phyloP scores from a whole-genome alignment of 305 asterid genomes.

The Lippia alba region DNA sequence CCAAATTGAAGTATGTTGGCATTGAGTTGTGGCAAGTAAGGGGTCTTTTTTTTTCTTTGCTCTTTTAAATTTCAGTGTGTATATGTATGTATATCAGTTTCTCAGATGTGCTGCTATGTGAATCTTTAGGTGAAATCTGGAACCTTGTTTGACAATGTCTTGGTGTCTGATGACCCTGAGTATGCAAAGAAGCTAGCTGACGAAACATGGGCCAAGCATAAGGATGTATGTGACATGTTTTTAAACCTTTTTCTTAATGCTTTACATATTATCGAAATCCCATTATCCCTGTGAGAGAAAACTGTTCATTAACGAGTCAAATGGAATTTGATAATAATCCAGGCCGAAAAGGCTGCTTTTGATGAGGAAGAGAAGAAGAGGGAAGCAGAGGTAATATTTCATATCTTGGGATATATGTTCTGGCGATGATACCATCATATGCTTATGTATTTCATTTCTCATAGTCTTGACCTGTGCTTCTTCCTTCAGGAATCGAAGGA shows the following conservation, averaged over 20 bases:
- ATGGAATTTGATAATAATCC: slow-evolving; percentile 40
- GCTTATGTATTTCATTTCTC: neutral
- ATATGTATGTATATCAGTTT: neutral
- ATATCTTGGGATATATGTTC: neutral
- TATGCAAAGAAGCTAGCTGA: slow-evolving; percentile 87
- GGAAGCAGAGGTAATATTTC: slow-evolving; percentile 72
- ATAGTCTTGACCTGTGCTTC: slow-evolving; percentile 12
- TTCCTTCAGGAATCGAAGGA: slow-evolving; percentile 68
- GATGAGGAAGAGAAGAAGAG: slow-evolving; percentile 87
- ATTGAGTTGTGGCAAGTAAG: slow-evolving; percentile 97
- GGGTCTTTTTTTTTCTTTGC: neutral
- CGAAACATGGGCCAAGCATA: slow-evolving; percentile 93
- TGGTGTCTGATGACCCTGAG: slow-evolving; percentile 80
- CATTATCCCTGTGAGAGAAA: neutral
- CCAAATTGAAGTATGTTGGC: slow-evolving; percentile 90
- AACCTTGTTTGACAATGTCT: slow-evolving; percentile 89
- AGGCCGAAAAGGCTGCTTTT: slow-evolving; percentile 91
- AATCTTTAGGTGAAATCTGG: slow-evolving; percentile 91
- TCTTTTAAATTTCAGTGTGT: neutral
- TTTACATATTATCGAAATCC: neutral
- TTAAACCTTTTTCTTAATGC: neutral
- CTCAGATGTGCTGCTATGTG: neutral
- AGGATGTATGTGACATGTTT: slow-evolving; percentile 69
- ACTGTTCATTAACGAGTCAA: slow-evolving; percentile 15
- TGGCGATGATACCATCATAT: neutral